These are phyloP conservation scores for Fennellomyces sp. DNA, from an alignment of 371 early-diverging fungal species.

Conservation along the genomic window DNA sequence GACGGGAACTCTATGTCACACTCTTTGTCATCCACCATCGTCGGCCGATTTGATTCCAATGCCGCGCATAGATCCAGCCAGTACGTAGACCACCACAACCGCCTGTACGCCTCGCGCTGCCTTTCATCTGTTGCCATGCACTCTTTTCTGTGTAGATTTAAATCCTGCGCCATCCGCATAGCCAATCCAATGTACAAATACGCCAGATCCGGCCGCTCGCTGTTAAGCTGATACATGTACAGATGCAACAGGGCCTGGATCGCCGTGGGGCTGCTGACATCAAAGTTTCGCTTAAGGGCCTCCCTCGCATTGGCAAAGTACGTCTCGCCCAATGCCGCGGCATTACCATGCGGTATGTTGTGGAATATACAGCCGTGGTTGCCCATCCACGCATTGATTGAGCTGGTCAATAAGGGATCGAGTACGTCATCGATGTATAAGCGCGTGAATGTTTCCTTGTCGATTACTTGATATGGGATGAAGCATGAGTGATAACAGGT, in stretches of 20 bases:
- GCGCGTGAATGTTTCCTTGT: conserved; percentile 51
- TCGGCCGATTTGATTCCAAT: conserved; percentile 49
- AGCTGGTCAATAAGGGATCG: conserved; percentile 55
- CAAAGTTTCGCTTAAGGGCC: conserved; percentile 60
- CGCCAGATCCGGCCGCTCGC: conserved; percentile 58
- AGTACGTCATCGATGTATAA: conserved; percentile 39
- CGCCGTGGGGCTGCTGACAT: conserved; percentile 55
- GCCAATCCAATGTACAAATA: conserved; percentile 65
- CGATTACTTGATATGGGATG: conserved; percentile 59
- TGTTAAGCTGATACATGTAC: conserved; percentile 65
- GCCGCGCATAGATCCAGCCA: conserved; percentile 59
- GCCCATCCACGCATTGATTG: conserved; percentile 63
- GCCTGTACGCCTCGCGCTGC: conserved; percentile 59
- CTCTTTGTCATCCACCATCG: conserved; percentile 65
- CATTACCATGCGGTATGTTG: conserved; percentile 39
- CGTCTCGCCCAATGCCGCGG: conserved; percentile 55
- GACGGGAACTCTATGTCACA: conserved; percentile 61
- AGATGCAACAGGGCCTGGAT: conserved; percentile 62
- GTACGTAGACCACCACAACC: conserved; percentile 69
- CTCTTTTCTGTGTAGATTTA: conserved; percentile 58
- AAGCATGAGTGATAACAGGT: conserved; percentile 60
- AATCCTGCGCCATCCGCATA: conserved; percentile 69
- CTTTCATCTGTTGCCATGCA: conserved; percentile 47
- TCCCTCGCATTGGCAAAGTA: conserved; percentile 61
- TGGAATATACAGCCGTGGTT: conserved; percentile 62